Evolutionary conservation across 192 early-diverging fungal species (phyloP), one percentile per base, ranked within the genome.

Genomic region (Coemansia sp.): DNA sequence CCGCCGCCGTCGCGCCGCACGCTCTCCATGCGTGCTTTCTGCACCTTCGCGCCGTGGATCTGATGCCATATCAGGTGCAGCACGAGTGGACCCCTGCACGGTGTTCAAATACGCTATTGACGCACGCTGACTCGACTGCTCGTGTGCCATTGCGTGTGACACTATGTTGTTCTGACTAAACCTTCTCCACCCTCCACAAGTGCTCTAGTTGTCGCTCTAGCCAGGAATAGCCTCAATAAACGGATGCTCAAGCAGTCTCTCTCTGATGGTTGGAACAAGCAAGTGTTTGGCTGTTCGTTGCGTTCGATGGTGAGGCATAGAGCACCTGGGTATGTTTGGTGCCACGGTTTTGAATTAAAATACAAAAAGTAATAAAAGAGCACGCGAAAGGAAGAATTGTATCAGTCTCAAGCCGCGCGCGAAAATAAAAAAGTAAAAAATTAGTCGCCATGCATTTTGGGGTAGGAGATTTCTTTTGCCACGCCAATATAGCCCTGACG

Each of bases 91-190:
- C 31, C 31, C 31, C 8, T 34, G 31, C 42, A 57, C 19, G 37
- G 66, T 64, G 72, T 28, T 74, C n/a, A 74, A 47, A 47, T 60
- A 74, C 31, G 72, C 65, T 64, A 74, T 74, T 14, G 72, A 74
- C 17, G 72, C 57, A 38, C 62, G 69, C 38, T 60, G 56, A 21
- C 51, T 31, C 11, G 44, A 52, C 50, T 59, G 61, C 19, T 48
- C 47, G n/a, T 20, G 15, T 19, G 47, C 47, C 47, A 48, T 48
- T 3, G 7, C 19, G 7, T 48, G n/a, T 17, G 38, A 40, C 38
- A 12, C 10, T 44, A n/a, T 44, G 11, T 44, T 44, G 40, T n/a
- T 44, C 40, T 44, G 15, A 14, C 14, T 44, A 44, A 44, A 44
- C 40, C 15, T n/a, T 44, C 40, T 14, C 11, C 40, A 14, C 40